Conservation (phyloP, 75 land plant species). For the Ceratopteris richardii region DNA sequence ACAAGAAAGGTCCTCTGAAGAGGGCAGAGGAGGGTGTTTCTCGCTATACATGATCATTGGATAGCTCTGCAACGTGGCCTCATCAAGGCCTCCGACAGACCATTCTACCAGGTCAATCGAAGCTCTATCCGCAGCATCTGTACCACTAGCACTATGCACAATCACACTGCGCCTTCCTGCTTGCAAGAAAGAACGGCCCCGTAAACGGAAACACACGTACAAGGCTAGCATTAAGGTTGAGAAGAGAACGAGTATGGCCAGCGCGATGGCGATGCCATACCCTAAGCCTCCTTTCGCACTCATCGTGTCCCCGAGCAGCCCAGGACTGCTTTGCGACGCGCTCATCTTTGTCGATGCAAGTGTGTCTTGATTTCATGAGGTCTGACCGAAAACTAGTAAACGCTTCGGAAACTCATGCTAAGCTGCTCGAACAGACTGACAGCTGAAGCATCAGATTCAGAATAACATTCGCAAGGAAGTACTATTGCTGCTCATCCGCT, state of each 20-base stretch:
- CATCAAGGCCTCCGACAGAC: slow-evolving; percentile 43
- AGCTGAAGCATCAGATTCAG: too few species aligned
- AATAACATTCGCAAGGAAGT: too few species aligned
- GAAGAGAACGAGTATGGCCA: slow-evolving; percentile 35
- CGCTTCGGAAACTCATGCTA: too few species aligned
- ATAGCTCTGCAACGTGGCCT: slow-evolving; percentile 63
- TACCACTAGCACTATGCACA: neutral
- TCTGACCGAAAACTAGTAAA: too few species aligned
- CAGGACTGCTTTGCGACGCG: too few species aligned
- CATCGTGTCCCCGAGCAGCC: too few species aligned
- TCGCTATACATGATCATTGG: slow-evolving; percentile 54
- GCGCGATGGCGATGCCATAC: slow-evolving; percentile 44
- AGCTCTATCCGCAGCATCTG: neutral
- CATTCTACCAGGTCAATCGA: neutral
- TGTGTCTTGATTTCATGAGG: too few species aligned
- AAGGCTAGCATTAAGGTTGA: slow-evolving; percentile 42
- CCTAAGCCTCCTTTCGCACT: slow-evolving; percentile 28
- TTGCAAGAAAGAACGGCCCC: neutral
- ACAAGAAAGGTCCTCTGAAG: slow-evolving; percentile 8
- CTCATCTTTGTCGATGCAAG: too few species aligned
- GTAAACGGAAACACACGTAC: slow-evolving; percentile 36
- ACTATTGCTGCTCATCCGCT: too few species aligned
- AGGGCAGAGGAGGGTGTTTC: slow-evolving; percentile 29
- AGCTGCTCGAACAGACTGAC: too few species aligned
- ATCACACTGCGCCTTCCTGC: too few species aligned